Evolutionary conservation across 371 early-diverging fungal genomes (phyloP).

Genomic region (Zychaea mexicana): DNA sequence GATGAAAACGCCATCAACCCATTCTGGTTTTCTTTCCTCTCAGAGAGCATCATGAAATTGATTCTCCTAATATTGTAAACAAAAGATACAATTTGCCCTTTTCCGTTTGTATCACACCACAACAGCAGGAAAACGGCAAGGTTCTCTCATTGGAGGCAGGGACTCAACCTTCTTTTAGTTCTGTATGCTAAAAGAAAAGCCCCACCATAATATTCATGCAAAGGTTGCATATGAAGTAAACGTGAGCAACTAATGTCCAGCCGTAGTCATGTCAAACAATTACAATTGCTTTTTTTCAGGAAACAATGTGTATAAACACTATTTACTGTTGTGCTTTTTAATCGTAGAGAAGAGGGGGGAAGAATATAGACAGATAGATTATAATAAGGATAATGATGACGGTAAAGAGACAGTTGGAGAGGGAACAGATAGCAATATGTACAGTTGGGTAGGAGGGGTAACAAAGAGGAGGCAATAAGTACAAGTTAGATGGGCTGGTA

Average conservation of each 20-base stretch:
- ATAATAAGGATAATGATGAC: too few relatives aligned
- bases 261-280: not conserved
- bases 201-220: slow-evolving; percentile 1
- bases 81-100: slow-evolving; percentile 2
- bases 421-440: not conserved
- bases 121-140: not conserved
- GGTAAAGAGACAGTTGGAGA: too few relatives aligned
- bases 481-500: not conserved
- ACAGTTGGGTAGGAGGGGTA: not conserved
- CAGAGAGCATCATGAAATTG: not conserved
- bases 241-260: too few relatives aligned
- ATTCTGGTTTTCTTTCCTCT: not conserved
- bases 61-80: not conserved
- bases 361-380: too few relatives aligned
- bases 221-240: not conserved
- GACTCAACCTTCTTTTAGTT: not conserved
- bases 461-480: not conserved
- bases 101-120: not conserved
- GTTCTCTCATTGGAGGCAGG: not conserved
- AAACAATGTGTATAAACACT: too few relatives aligned
- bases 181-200: too few relatives aligned
- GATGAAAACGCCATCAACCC: too few relatives aligned
- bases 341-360: too few relatives aligned
- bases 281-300: too few relatives aligned
- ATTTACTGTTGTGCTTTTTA: too few relatives aligned